phyloP scores from a whole-genome alignment of 1,284 basidiomycete genomes.

The Malassezia yamatoensis region DNA sequence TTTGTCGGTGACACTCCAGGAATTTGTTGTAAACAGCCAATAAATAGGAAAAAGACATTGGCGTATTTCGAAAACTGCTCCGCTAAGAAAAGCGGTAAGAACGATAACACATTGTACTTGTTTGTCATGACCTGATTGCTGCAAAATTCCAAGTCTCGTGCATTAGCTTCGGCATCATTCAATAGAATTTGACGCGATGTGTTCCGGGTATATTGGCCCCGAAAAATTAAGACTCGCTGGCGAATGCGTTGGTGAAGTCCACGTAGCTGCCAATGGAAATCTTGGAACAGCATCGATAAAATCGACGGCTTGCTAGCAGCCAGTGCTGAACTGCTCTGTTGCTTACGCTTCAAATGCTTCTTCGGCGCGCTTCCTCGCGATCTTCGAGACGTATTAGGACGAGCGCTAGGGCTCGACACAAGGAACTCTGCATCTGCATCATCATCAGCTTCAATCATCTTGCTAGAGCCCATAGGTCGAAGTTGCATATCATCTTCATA shows the following conservation, averaged over 20 bases:
- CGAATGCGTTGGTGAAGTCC: slow-evolving; percentile 19
- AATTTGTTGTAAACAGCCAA: slow-evolving; percentile 94
- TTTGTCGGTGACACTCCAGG: slow-evolving; percentile 96
- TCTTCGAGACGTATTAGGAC: not conserved
- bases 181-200: slow-evolving; percentile 37
- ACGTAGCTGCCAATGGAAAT: slow-evolving; percentile 10
- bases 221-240: slow-evolving; percentile 24
- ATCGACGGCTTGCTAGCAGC: slow-evolving; percentile 5
- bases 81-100: slow-evolving; percentile 78
- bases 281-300: slow-evolving; percentile 7
- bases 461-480: slow-evolving; percentile 20
- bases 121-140: slow-evolving; percentile 81
- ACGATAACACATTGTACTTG: slow-evolving; percentile 84
- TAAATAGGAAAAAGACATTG: slow-evolving; percentile 97
- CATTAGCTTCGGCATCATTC: slow-evolving; percentile 40
- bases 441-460: slow-evolving; percentile 45
- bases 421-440: slow-evolving; percentile 13
- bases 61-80: slow-evolving; percentile 99
- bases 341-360: not conserved
- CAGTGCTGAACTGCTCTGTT: not conserved
- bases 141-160: slow-evolving; percentile 29
- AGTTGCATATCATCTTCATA: slow-evolving; percentile 7
- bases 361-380: not conserved
- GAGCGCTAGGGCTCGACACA: not conserved
- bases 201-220: slow-evolving; percentile 23